phyloP scores from a whole-genome alignment of 768 basidiomycete genomes.

The Pulveroboletus sp. region DNA sequence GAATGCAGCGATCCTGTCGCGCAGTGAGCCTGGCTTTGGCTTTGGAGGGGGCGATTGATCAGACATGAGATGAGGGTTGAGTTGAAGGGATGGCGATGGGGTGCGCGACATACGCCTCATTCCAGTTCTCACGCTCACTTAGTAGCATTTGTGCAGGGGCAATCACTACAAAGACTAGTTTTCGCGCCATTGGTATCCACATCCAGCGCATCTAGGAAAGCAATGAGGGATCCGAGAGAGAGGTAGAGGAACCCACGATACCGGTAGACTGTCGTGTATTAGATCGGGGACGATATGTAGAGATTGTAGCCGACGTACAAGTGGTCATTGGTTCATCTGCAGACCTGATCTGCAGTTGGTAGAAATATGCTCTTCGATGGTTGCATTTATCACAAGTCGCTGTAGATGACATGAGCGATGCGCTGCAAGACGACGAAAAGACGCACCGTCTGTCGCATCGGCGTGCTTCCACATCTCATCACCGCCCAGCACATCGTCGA shows the following conservation, averaged over 20 bases:
- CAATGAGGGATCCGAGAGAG: neutral
- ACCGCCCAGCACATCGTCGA: slow-evolving; percentile 94
- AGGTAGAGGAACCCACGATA: slow-evolving; percentile 13
- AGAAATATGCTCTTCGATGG: slow-evolving; percentile 81
- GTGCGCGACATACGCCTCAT: slow-evolving; percentile 13
- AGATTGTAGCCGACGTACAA: slow-evolving; percentile 16
- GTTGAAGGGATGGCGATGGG: slow-evolving; percentile 9
- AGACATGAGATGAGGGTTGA: slow-evolving; percentile 45
- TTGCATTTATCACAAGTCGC: slow-evolving; percentile 78
- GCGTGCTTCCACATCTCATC: slow-evolving; percentile 94
- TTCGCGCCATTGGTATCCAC: slow-evolving; percentile 67
- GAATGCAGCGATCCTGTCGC: slow-evolving; percentile 86
- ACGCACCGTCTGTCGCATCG: slow-evolving; percentile 73
- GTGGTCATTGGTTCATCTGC: slow-evolving; percentile 87
- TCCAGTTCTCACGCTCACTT: slow-evolving; percentile 21
- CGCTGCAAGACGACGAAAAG: neutral
- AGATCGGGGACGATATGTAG: neutral
- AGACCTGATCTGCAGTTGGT: slow-evolving; percentile 93
- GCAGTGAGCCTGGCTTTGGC: slow-evolving; percentile 71
- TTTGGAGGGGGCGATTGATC: slow-evolving; percentile 54
- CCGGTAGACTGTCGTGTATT: slow-evolving; percentile 52
- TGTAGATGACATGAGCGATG: slow-evolving; percentile 18
- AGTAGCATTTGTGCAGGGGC: neutral
- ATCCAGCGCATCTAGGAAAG: slow-evolving; percentile 49
- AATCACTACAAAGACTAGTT: slow-evolving; percentile 35